These are phyloP conservation scores for Pelargonium citronellum DNA, from an alignment of 441 rosid species.

Conservation along the genomic window DNA sequence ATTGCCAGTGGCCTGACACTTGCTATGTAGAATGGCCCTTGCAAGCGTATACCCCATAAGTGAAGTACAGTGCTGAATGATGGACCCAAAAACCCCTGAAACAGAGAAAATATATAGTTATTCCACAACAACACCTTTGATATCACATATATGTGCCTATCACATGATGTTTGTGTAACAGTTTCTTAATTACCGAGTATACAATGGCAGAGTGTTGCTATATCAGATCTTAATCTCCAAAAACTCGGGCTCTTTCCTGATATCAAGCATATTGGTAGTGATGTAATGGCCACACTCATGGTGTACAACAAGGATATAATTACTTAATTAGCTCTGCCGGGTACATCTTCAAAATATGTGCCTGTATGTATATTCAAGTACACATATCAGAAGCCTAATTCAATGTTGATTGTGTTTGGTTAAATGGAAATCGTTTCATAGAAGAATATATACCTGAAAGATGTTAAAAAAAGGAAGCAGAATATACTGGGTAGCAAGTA, in stretches of 20 bases:
- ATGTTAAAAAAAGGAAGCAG: constrained; percentile 61
- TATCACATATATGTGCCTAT: no score
- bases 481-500: constrained; percentile 51
- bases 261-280: neutral
- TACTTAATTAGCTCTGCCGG: neutral
- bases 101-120: no score
- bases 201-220: neutral
- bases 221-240: neutral
- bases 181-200: constrained; percentile 32
- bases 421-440: no score
- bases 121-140: no score
- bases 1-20: no score
- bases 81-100: constrained; percentile 57
- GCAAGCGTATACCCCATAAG: constrained; percentile 52
- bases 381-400: neutral
- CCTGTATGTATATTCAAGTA: constrained; percentile 23
- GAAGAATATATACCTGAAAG: constrained; percentile 46
- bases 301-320: neutral
- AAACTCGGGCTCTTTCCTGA: neutral
- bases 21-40: constrained; percentile 62
- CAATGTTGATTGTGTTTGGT: neutral
- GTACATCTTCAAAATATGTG: constrained; percentile 41
- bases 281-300: neutral
- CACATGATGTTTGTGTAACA: no score
- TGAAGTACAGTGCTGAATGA: constrained; percentile 45